phyloP scores from a whole-genome alignment of 345 rosid species.

The Excoecaria cochinchinensis region DNA sequence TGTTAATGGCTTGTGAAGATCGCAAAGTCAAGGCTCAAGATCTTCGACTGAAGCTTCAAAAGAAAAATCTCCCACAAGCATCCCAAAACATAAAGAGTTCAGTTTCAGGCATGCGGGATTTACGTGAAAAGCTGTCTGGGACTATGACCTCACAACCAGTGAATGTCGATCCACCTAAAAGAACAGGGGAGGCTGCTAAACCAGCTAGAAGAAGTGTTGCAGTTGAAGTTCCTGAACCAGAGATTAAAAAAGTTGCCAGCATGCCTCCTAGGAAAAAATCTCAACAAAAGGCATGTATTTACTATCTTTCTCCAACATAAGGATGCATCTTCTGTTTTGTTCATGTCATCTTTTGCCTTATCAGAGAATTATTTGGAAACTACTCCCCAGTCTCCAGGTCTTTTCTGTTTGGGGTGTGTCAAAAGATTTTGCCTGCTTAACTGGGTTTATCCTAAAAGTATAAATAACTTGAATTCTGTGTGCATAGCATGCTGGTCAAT shows the following conservation, averaged over 20 bases:
- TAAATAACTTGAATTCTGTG: background rate
- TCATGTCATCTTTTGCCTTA: background rate
- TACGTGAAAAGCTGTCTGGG: conserved; percentile 92
- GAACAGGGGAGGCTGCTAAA: conserved; percentile 51
- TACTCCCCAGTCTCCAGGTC: background rate
- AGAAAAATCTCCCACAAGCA: conserved; percentile 45
- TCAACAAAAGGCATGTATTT: conserved; percentile 51
- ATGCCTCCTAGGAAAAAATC: conserved; percentile 52
- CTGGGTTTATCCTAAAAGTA: background rate
- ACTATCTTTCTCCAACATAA: background rate
- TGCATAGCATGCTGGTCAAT: background rate
- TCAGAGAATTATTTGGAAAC: background rate
- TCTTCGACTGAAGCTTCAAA: conserved; percentile 93
- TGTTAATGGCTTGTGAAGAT: conserved; percentile 57
- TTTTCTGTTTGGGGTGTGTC: background rate
- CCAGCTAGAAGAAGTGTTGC: conserved; percentile 57
- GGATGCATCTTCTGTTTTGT: conserved; percentile 1
- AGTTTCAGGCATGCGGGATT: conserved; percentile 58
- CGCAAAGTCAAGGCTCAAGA: conserved; percentile 66
- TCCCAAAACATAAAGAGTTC: conserved; percentile 55
- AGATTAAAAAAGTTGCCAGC: conserved; percentile 47
- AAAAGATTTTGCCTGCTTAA: background rate
- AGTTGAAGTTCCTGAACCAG: conserved; percentile 55
- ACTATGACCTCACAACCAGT: conserved; percentile 54
- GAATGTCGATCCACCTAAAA: conserved; percentile 50